Conservation (phyloP, 164 flowering plant genomes). For the Aristolochia californica region DNA sequence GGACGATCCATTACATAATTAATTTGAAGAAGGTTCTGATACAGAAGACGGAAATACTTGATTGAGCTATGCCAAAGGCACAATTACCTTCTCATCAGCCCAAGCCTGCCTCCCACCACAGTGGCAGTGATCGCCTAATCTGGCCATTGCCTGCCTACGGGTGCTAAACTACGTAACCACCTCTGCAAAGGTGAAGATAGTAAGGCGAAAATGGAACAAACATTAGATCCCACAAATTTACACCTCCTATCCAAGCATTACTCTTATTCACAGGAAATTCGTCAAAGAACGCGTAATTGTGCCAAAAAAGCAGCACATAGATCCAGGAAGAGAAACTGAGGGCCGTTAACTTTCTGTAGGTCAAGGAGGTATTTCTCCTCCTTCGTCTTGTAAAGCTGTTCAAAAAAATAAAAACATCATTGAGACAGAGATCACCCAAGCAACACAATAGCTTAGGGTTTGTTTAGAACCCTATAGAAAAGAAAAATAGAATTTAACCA, state of each 20-base stretch:
- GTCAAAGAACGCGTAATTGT: constrained; percentile 18
- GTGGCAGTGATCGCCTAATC: constrained; percentile 3
- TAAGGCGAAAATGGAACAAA: not conserved
- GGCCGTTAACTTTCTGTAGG: constrained; percentile 20
- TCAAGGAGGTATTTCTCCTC: constrained; percentile 24
- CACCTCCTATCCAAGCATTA: not conserved
- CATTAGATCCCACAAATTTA: not conserved
- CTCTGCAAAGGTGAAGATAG: not conserved
- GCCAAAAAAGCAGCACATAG: constrained; percentile 23
- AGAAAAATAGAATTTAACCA: no score
- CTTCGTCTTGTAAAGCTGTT: constrained; percentile 21
- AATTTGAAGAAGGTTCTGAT: no score
- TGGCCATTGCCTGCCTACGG: constrained; percentile 6
- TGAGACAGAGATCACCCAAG: not conserved
- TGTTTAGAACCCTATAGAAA: no score
- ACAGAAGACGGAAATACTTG: no score
- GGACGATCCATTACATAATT: no score
- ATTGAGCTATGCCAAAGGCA: no score
- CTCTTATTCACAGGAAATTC: constrained; percentile 1
- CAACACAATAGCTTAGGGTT: no score
- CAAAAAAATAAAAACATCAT: not conserved
- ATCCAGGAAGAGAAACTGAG: constrained; percentile 19
- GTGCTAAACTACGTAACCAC: not conserved
- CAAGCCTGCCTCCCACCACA: constrained; percentile 4
- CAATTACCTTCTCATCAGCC: no score